Conservation (phyloP, 306 rosid species). For the Aeschynomene evenia region DNA sequence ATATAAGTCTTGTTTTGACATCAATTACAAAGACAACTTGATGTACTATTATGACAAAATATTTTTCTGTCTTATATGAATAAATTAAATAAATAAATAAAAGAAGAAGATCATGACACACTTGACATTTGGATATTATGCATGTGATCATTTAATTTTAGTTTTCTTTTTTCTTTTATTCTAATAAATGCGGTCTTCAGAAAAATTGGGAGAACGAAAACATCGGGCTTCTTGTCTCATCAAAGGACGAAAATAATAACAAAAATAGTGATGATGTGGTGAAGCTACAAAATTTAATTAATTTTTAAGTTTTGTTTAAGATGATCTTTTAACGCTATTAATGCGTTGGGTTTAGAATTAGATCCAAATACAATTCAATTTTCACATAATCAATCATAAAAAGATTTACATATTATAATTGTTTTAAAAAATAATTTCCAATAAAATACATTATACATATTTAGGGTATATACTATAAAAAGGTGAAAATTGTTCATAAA, state of each 20-base stretch:
- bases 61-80: neutral
- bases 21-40: neutral
- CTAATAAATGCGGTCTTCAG: neutral
- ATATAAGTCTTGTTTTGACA: neutral
- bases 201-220: neutral
- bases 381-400: neutral
- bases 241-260: neutral
- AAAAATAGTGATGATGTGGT: too few species aligned
- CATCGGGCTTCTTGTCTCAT: neutral
- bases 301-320: neutral
- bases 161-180: neutral
- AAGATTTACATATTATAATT: neutral
- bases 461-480: too few species aligned
- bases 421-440: too few species aligned
- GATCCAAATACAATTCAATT: too few species aligned
- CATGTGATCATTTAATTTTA: neutral
- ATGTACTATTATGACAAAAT: neutral
- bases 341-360: too few species aligned
- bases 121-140: neutral
- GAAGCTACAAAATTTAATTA: neutral
- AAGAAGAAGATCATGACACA: neutral
- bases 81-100: too few species aligned
- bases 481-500: too few species aligned
- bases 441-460: too few species aligned
- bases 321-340: neutral